Evolutionary conservation across 1,284 basidiomycete genomes (phyloP).

Genomic region (Melanopsichium pennsylvanicum): DNA sequence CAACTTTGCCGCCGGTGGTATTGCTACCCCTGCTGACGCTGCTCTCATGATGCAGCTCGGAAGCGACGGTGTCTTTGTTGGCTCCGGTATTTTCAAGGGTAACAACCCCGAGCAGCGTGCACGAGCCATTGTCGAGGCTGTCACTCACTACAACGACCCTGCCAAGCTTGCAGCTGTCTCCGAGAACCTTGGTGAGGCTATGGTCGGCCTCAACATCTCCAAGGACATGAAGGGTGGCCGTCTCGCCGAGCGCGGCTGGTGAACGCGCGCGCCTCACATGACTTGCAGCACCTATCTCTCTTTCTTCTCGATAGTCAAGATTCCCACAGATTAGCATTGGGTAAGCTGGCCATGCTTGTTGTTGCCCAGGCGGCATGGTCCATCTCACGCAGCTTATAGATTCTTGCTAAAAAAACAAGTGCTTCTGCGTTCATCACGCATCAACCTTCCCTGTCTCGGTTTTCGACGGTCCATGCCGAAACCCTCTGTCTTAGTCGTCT

Average conservation of each 20-base stretch:
- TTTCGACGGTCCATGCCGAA: background rate
- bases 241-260: slow-evolving; percentile 62
- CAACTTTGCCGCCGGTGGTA: slow-evolving; percentile 79
- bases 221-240: slow-evolving; percentile 63
- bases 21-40: slow-evolving; percentile 96
- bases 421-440: slow-evolving; percentile 26
- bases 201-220: slow-evolving; percentile 86
- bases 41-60: slow-evolving; percentile 99
- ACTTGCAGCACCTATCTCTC: background rate
- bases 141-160: slow-evolving; percentile 79
- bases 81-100: slow-evolving; percentile 69
- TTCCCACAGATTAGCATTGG: too few relatives aligned
- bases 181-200: slow-evolving; percentile 85
- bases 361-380: too few relatives aligned
- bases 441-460: background rate
- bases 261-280: slow-evolving; percentile 11
- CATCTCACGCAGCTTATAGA: background rate
- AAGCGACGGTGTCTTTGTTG: slow-evolving; percentile 82
- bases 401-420: background rate
- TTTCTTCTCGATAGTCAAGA: too few relatives aligned
- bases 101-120: slow-evolving; percentile 93
- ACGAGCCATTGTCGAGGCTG: slow-evolving; percentile 95
- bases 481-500: background rate
- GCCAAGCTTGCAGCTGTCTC: slow-evolving; percentile 73
- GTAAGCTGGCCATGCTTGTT: too few relatives aligned